Evolutionary conservation across 495 filamentous ascomycete genomes (phyloP).

Genomic region (Aspergillus haitiensis): DNA sequence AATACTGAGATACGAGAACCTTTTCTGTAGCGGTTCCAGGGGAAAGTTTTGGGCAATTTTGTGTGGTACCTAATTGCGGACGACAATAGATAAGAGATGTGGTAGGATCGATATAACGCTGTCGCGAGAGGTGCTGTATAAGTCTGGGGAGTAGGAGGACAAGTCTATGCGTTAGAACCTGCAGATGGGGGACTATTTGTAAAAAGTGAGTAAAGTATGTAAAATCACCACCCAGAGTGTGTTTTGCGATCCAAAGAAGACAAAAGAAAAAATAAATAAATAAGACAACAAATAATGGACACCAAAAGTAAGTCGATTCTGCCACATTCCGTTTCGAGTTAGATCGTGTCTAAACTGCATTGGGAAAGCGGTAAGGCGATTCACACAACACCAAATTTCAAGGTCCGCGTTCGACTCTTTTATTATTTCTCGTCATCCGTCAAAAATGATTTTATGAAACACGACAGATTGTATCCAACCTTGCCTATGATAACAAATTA

Average conservation of each 20-base stretch:
- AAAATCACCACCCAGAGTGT: too few relatives aligned
- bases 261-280: constrained; percentile 8
- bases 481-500: too few relatives aligned
- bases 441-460: too few relatives aligned
- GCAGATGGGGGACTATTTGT: too few relatives aligned
- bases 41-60: neutral
- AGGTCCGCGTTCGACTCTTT: neutral
- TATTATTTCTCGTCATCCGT: neutral
- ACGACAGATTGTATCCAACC: too few relatives aligned
- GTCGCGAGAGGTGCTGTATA: neutral
- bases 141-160: too few relatives aligned
- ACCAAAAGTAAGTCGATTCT: constrained; percentile 24
- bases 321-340: constrained; percentile 25
- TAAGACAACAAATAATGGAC: neutral
- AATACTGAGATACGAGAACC: neutral
- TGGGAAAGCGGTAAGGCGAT: constrained; percentile 22
- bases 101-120: neutral
- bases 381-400: constrained; percentile 12
- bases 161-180: too few relatives aligned
- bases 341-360: constrained; percentile 17
- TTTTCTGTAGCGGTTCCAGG: neutral
- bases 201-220: too few relatives aligned
- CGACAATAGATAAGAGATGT: neutral
- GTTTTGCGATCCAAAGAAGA: neutral
- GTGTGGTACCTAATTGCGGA: too few relatives aligned